Evolutionary conservation across 805 yeast species (phyloP).

Genomic region (Starmerella powellii): DNA sequence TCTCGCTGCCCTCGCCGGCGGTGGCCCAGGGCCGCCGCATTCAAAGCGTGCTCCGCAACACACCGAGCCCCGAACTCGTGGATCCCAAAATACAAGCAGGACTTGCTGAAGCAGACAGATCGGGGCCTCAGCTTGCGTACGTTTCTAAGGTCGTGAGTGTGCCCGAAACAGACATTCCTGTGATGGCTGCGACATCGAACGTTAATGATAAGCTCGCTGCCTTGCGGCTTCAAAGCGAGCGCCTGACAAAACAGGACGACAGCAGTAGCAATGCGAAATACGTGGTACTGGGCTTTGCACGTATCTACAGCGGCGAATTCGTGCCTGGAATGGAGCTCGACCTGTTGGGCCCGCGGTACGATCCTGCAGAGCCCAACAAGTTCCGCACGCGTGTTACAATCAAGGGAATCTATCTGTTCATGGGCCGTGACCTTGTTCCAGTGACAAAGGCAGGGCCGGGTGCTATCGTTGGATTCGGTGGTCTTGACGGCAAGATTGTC

Average conservation of each 20-base stretch:
- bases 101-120: slow-evolving; percentile 55
- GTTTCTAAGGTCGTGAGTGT: slow-evolving; percentile 83
- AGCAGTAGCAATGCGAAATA: slow-evolving; percentile 32
- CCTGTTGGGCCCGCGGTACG: slow-evolving; percentile 78
- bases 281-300: slow-evolving; percentile 71
- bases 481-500: slow-evolving; percentile 66
- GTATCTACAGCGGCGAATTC: slow-evolving; percentile 79
- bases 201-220: slow-evolving; percentile 21
- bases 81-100: slow-evolving; percentile 39
- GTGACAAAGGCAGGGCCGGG: slow-evolving; percentile 84
- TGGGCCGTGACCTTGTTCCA: slow-evolving; percentile 84
- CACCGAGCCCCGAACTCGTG: slow-evolving; percentile 40
- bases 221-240: slow-evolving; percentile 46
- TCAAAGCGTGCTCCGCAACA: slow-evolving; percentile 49
- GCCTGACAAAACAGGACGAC: slow-evolving; percentile 24
- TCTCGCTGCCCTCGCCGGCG: slow-evolving; percentile 77
- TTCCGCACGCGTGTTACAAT: slow-evolving; percentile 47
- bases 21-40: slow-evolving; percentile 63
- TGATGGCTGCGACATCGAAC: slow-evolving; percentile 15
- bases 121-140: slow-evolving; percentile 59
- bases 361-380: slow-evolving; percentile 47
- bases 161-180: slow-evolving; percentile 70
- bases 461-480: slow-evolving; percentile 86
- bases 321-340: slow-evolving; percentile 60
- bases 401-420: slow-evolving; percentile 61